Base-by-base conservation (phyloP, 805 yeast species). In the Myxozyma udenii region DNA sequence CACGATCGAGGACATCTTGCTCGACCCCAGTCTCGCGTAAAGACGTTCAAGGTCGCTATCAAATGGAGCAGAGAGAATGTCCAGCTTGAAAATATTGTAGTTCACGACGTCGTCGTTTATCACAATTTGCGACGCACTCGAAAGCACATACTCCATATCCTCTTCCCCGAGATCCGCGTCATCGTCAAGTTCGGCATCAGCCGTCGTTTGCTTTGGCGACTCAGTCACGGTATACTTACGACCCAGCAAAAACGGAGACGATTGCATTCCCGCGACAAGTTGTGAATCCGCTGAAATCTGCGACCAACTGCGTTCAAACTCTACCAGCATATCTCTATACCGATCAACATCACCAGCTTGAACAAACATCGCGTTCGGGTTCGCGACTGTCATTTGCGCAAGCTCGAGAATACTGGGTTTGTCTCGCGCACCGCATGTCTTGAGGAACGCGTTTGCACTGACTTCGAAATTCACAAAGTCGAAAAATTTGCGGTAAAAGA, bases 71-170 rank as follows among this genome's bases (percentile, higher is more conserved):
- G 68, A 58, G 18, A 62, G 46, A 9, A 70, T 45, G 14, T 62
- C 53, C 21, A 50, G 32, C 44, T 65, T 67, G 61, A 71, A 71
- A 42, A 62, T 61, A 51, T 70, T 68, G 61, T 60, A 70, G 4
- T 62, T 47, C 9, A 69, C 63, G 4, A 71, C 66, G 48, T 71
- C 70, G 49, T 71, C 73, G 7, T 67, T 68, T 35, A 71, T 62
- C 7, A 64, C 66, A 22, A 69, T 47, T 12, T 68, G 64, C 1
- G 51, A 12, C 0, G 71, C 67, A 3, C 48, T 21, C 12, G 62
- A 63, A 21, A 71, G 60, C 14, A 63, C 48, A 7, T 46, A 53
- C 30, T 52, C 41, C 44, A 46, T 25, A 21, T 50, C 59, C 18
- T 51, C 53, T 11, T 55, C 59, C 22, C 12, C 54, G 1, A 58